These are phyloP conservation scores for Botryotinia globosa DNA, from an alignment of 2,329 filamentous ascomycete species.

Conservation along the genomic window DNA sequence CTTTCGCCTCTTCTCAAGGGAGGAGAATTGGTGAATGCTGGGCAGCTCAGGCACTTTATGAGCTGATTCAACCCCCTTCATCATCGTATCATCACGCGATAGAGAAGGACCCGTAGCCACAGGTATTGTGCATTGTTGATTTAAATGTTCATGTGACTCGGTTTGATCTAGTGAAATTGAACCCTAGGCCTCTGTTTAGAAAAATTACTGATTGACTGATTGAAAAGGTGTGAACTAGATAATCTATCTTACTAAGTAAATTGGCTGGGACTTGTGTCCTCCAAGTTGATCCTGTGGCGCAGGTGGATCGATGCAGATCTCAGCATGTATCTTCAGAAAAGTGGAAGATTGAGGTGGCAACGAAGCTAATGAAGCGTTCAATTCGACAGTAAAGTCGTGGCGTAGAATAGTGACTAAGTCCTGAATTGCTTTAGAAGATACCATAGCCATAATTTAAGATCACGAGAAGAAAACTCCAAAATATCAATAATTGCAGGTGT, in stretches of 20 bases:
- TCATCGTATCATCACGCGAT: background rate
- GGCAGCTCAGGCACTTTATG: background rate
- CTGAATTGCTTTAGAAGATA: background rate
- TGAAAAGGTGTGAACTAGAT: background rate
- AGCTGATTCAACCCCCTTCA: background rate
- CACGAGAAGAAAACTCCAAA: background rate
- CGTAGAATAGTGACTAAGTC: background rate
- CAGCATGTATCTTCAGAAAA: background rate
- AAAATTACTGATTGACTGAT: background rate
- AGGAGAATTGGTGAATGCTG: background rate
- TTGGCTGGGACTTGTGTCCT: background rate
- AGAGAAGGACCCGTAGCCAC: background rate
- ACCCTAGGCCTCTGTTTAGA: background rate
- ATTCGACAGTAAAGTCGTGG: background rate
- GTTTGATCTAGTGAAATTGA: background rate
- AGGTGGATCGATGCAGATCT: background rate
- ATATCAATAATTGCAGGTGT: background rate
- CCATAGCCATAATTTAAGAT: background rate
- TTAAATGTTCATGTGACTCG: background rate
- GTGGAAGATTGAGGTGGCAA: background rate
- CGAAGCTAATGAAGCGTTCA: background rate
- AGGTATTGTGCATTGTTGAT: background rate
- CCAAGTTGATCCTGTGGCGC: background rate
- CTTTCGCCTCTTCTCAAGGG: background rate
- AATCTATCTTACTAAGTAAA: background rate